Conservation (phyloP, 305 asterid genomes). For the Rubia tinctorum region DNA sequence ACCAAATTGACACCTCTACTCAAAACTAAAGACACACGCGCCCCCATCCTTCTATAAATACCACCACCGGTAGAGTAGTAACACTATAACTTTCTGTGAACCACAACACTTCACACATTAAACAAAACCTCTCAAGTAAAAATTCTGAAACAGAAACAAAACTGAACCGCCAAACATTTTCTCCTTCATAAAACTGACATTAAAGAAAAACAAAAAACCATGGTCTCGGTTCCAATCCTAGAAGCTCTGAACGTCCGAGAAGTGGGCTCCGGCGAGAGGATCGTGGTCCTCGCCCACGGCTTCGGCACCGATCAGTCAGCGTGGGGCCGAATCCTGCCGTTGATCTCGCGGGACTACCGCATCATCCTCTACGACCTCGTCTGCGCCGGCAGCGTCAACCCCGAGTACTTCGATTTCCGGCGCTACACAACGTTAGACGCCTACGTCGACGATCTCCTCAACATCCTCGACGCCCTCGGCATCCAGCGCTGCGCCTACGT, state of each 20-base stretch:
- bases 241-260: constrained; percentile 38
- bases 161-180: not conserved
- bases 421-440: constrained; percentile 45
- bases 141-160: not conserved
- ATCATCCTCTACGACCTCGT: constrained; percentile 42
- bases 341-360: constrained; percentile 30
- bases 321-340: constrained; percentile 40
- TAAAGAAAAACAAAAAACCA: not conserved
- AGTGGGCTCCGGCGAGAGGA: constrained; percentile 37
- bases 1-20: no score
- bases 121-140: constrained; percentile 1
- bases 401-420: constrained; percentile 43
- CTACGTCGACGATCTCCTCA: constrained; percentile 39
- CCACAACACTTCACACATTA: not conserved
- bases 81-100: constrained; percentile 2
- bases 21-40: not conserved
- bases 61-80: not conserved
- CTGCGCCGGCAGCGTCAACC: constrained; percentile 54
- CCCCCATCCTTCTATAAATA: constrained; percentile 1
- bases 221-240: constrained; percentile 31
- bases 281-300: constrained; percentile 41
- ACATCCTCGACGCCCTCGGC: constrained; percentile 35
- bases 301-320: constrained; percentile 48
- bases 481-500: constrained; percentile 34
- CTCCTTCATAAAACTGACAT: not conserved